A percentile compares a stretch with the other conserved stretches of the same genome.
These are phyloP conservation scores for Nitzschia palea DNA, from an alignment of 108 stramenopile species.

Conservation along the genomic window DNA sequence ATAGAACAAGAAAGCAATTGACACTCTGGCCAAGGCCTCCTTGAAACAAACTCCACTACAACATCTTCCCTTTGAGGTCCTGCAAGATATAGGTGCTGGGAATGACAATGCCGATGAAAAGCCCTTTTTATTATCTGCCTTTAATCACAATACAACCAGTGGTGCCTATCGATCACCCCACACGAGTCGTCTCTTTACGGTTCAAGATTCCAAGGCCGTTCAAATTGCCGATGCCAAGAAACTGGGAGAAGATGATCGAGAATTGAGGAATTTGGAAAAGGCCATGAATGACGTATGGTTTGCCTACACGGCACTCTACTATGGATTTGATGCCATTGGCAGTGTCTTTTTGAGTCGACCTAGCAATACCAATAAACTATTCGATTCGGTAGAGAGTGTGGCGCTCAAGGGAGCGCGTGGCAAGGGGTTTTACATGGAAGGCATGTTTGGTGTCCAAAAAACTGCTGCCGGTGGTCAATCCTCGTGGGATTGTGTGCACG, in stretches of 20 bases:
- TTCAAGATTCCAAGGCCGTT: not conserved
- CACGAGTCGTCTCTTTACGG: slow-evolving; percentile 50
- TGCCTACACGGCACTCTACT: slow-evolving; percentile 90
- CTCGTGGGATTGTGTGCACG: slow-evolving; percentile 94
- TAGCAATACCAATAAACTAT: not conserved
- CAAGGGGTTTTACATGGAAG: slow-evolving; percentile 28
- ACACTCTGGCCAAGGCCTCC: slow-evolving; percentile 6
- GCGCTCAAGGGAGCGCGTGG: not conserved
- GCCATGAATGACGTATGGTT: slow-evolving; percentile 93
- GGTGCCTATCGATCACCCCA: slow-evolving; percentile 58
- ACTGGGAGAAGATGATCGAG: slow-evolving; percentile 2
- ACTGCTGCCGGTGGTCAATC: slow-evolving; percentile 34
- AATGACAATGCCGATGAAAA: slow-evolving; percentile 25
- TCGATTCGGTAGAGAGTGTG: not conserved
- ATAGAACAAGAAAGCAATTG: slow-evolving; percentile 15
- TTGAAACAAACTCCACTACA: slow-evolving; percentile 6
- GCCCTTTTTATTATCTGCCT: slow-evolving; percentile 41
- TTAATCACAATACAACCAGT: slow-evolving; percentile 46
- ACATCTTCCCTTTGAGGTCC: slow-evolving; percentile 8
- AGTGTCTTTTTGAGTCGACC: slow-evolving; percentile 87
- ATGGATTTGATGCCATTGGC: slow-evolving; percentile 65
- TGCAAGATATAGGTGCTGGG: not conserved
- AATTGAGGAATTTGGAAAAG: slow-evolving; percentile 43
- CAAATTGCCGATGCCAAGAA: not conserved
- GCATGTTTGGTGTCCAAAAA: slow-evolving; percentile 90